Evolutionary conservation across 75 land plant genomes (phyloP), one percentile per base, ranked within the genome.

Genomic region (Picea sitchensis): DNA sequence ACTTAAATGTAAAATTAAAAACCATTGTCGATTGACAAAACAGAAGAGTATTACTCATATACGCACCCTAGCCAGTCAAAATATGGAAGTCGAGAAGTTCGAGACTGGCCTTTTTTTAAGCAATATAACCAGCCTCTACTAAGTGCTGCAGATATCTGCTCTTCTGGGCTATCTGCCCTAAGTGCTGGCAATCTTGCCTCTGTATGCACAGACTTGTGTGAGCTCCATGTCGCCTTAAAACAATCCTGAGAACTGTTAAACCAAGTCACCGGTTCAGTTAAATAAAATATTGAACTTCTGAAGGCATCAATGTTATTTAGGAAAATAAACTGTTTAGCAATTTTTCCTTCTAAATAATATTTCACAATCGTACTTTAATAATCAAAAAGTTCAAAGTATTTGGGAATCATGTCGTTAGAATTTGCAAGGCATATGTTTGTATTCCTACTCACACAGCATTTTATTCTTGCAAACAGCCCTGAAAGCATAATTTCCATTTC

Each of bases 11-110:
- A 36, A 36, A 36, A 36, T 36, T 36, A 36, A 36, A 36, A 36
- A 36, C 38, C 38, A 36, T 36, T 36, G 38, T 36, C 38, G 3
- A 36, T 36, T 36, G 38, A 36, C 38, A 36, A 36, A 36, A 36
- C 38, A 36, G 38, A 1, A 36, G 1, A 5, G 58, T 32, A 44
- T 3, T 9, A 77, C 14, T 34, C 18, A 30, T 26, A 20, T 61
- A 20, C 69, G 74, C 92, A 94, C 99, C 99, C 99, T 47, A 95
- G 95, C 99, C 99, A 96, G 80, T 94, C 94, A 85, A 92, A 96
- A 79, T 78, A 80, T 59, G 99, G 99, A 80, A 91, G 80, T 73
- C 88, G 81, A 26, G 88, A 36, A 36, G 90, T 86, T 71, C 99
- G 87, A 67, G 82, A 61, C 79, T 86, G 91, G 41, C 99, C 99